Base-by-base conservation (phyloP, 345 rosid genomes). In the Euclidium syriacum region DNA sequence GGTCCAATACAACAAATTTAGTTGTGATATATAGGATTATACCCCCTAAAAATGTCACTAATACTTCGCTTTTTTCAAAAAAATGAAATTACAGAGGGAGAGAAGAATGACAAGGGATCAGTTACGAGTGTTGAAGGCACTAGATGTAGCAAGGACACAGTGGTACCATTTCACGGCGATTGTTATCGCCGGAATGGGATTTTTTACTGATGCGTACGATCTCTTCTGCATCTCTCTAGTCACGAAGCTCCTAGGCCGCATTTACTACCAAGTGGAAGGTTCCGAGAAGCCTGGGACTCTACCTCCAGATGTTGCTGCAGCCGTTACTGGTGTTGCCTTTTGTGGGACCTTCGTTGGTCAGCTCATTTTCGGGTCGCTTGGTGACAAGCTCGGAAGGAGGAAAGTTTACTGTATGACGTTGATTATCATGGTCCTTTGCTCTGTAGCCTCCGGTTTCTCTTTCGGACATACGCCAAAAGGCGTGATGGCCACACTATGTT, bases 331-430 rank as follows among this genome's bases (percentile, higher is more conserved):
- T 0, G 70, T 73, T 6, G 73, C 77, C 2, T 67, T 49, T 14
- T 67, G 66, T 6, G 76, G 71, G 15, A 62, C 61, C 1, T 38
- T 51, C n/a, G 30, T 33, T 2, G 54, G 54, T 14, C 54, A 20
- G 15, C 33, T 49, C 32, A 23, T 49, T 17, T 51, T 51, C 35
- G 56, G 56, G 0, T 51, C 36, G 36, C 80, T 82, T n/a, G n/a
- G n/a, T n/a, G n/a, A n/a, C n/a, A n/a, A n/a, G n/a, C n/a, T n/a
- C n/a, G n/a, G n/a, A n/a, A 57, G 87, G 62, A 82, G 78, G 47
- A 80, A 78, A 75, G 91, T 82, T 33, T 85, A 85, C 33, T 36
- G 56, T 4, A 51, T 51, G 36, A 51, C 56, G 7, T 33, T 51
- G 2, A 22, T 51, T 17, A 10, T 51, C 10, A 51, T 51, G 56